Conservation (phyloP, 257 asterid species). For the Petrea volubilis region DNA sequence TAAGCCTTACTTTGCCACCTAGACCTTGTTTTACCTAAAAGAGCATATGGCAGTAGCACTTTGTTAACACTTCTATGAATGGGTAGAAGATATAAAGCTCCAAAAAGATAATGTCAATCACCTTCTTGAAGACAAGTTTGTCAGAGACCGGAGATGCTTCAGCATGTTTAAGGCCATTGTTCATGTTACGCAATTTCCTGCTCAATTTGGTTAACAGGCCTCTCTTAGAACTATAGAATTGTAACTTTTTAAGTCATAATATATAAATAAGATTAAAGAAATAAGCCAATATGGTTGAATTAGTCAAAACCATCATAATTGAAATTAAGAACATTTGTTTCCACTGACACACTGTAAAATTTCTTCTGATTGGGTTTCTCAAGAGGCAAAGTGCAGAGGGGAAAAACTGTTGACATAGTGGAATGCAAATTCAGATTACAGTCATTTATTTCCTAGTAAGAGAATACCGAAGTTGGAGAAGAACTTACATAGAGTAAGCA, state of each 20-base stretch:
- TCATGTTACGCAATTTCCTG: conserved; percentile 63
- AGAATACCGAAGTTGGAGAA: conserved; percentile 9
- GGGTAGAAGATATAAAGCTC: not conserved
- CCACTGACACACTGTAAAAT: not conserved
- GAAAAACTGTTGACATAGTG: not conserved
- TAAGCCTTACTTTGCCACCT: conserved; percentile 69
- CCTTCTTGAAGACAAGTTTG: conserved; percentile 70
- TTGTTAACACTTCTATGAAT: not conserved
- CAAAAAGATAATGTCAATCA: conserved; percentile 17
- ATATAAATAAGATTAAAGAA: not conserved
- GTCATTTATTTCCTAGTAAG: not conserved
- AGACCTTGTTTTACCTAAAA: conserved; percentile 67
- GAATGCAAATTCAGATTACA: conserved; percentile 5
- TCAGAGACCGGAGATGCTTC: conserved; percentile 59
- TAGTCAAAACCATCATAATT: not conserved
- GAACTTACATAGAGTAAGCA: conserved; percentile 63
- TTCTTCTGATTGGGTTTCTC: not conserved
- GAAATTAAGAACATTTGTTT: not conserved
- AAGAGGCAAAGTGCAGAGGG: conserved; percentile 7
- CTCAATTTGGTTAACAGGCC: not conserved
- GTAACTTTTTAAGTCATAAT: not conserved
- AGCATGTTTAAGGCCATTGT: conserved; percentile 46
- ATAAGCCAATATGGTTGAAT: not conserved
- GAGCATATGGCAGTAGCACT: not conserved
- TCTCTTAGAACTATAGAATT: conserved; percentile 1